These are phyloP conservation scores for Zygosaccharomyces sapae DNA, from an alignment of 1,139 yeast genomes.

Conservation along the genomic window DNA sequence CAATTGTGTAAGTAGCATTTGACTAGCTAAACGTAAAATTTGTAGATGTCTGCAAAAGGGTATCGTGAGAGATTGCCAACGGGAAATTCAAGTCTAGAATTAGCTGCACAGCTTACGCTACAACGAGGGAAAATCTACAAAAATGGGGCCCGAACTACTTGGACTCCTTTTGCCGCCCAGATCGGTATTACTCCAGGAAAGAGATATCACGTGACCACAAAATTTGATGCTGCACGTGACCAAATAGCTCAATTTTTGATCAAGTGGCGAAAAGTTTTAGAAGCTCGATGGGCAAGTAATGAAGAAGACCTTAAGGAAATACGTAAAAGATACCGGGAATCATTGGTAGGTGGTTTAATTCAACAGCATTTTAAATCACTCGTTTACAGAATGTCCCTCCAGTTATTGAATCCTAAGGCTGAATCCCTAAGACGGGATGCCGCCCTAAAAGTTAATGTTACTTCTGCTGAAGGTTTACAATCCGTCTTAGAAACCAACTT, in stretches of 20 bases:
- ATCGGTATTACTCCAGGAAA: no score
- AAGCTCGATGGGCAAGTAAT: constrained; percentile 1
- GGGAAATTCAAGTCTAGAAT: no score
- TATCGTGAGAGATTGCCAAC: no score
- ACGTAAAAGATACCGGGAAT: not conserved
- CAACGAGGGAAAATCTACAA: no score
- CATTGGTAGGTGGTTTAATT: not conserved
- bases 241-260: not conserved
- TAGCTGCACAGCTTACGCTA: no score
- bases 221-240: not conserved
- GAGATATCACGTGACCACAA: not conserved
- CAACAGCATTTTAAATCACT: not conserved
- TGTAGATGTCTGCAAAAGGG: no score
- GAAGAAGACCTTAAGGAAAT: not conserved
- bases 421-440: constrained; percentile 92
- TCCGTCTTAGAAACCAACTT: constrained; percentile 84
- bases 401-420: constrained; percentile 92
- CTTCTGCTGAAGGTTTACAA: constrained; percentile 96
- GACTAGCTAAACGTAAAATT: no score
- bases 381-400: constrained; percentile 46
- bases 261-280: constrained; percentile 17
- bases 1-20: not conserved
- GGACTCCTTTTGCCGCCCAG: no score
- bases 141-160: no score
- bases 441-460: constrained; percentile 89